Conservation (phyloP, 352 stramenopile genomes). For the Blastocystis sp. region DNA sequence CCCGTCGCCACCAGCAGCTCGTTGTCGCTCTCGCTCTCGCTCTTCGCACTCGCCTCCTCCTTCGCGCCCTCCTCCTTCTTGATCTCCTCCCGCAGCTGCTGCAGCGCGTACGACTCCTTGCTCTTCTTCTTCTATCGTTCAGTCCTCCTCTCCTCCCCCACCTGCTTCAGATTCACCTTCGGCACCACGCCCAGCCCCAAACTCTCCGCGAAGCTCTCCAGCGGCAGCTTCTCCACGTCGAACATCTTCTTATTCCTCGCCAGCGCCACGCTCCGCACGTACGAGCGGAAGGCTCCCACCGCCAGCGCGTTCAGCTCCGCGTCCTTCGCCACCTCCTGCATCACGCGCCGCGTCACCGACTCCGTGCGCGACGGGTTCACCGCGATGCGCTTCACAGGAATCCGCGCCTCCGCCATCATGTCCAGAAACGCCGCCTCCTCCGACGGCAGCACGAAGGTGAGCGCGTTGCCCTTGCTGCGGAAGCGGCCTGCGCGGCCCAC, state of each 20-base stretch:
- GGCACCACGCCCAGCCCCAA: conserved; percentile 82
- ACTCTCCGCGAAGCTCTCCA: conserved; percentile 78
- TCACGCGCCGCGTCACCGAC: conserved; percentile 78
- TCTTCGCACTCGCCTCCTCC: conserved; percentile 60
- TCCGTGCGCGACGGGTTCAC: conserved; percentile 88
- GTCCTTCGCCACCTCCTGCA: conserved; percentile 72
- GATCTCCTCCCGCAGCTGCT: conserved; percentile 93
- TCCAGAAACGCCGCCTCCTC: conserved; percentile 77
- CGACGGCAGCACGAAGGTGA: conserved; percentile 79
- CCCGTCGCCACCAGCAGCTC: not conserved
- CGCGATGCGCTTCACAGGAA: conserved; percentile 86
- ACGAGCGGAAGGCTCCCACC: conserved; percentile 94
- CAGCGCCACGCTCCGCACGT: conserved; percentile 86
- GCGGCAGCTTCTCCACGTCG: conserved; percentile 72
- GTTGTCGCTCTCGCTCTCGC: conserved; percentile 60
- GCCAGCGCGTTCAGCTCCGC: conserved; percentile 82
- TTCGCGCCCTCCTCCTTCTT: conserved; percentile 85
- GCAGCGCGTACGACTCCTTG: conserved; percentile 88
- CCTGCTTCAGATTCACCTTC: conserved; percentile 71
- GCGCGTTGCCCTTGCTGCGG: conserved; percentile 72
- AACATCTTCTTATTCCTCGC: conserved; percentile 88
- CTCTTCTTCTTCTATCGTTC: conserved; percentile 71
- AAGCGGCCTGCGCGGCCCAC: conserved; percentile 85
- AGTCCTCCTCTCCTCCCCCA: not conserved
- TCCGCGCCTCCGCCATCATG: conserved; percentile 76